Evolutionary conservation across 208 protist species (phyloP).

Genomic region (Porcisia deanei): DNA sequence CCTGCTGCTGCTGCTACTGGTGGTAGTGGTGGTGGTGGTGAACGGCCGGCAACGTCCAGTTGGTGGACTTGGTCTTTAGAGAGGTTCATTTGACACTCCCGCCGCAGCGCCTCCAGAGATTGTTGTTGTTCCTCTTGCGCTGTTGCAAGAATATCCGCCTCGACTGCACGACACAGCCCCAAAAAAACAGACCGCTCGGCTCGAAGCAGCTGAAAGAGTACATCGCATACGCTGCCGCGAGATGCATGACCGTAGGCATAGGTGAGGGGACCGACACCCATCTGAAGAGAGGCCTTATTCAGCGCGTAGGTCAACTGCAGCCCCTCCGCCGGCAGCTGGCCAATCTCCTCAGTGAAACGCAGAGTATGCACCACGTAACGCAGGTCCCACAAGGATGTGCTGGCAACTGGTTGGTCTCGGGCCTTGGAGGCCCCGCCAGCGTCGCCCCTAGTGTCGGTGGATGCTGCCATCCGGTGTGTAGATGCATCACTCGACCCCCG

Average conservation of each 20-base stretch:
- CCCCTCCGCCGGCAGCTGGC: slow-evolving; percentile 36
- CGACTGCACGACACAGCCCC: slow-evolving; percentile 47
- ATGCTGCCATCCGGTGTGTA: background rate
- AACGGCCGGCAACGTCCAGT: background rate
- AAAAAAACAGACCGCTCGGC: slow-evolving; percentile 53
- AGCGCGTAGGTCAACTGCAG: slow-evolving; percentile 69
- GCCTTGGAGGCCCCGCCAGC: background rate
- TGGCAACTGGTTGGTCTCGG: background rate
- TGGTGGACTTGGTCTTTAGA: background rate
- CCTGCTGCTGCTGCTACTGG: too few species aligned
- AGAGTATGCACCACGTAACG: slow-evolving; percentile 20
- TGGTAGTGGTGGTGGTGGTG: background rate
- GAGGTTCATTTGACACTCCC: background rate
- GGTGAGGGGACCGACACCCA: slow-evolving; percentile 52
- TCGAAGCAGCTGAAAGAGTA: slow-evolving; percentile 59
- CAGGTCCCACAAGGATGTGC: slow-evolving; percentile 32
- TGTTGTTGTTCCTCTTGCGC: background rate
- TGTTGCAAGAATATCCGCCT: slow-evolving; percentile 20
- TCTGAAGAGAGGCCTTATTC: slow-evolving; percentile 49
- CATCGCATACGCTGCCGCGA: slow-evolving; percentile 42
- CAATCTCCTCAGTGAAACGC: slow-evolving; percentile 3
- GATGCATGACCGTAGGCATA: slow-evolving; percentile 69
- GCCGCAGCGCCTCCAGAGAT: background rate
- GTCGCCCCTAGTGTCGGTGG: background rate
- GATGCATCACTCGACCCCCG: slow-evolving; percentile 2